Percentiles rank a stretch among this genome's conserved stretches.
phyloP scores from a whole-genome alignment of 1,284 basidiomycete species.

The Laetiporus sulphureus region DNA sequence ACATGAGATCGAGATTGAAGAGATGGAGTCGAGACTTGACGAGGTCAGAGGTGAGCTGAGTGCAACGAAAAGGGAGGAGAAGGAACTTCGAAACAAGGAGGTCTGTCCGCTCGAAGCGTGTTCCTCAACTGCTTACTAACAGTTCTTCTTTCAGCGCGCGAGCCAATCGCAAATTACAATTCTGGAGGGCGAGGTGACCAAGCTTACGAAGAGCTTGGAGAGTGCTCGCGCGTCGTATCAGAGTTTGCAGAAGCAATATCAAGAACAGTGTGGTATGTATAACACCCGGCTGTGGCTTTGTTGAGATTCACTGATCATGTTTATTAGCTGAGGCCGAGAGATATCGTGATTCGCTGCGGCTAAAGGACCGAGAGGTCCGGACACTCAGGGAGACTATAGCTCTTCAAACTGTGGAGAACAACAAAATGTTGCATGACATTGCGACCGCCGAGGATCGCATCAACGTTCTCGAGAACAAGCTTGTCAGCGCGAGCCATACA shows the following conservation, averaged over 20 bases:
- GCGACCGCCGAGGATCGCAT: conserved; percentile 65
- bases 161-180: conserved; percentile 57
- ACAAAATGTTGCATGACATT: conserved; percentile 57
- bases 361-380: conserved; percentile 67
- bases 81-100: conserved; percentile 81
- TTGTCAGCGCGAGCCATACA: conserved; percentile 60
- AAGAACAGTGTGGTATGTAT: conserved; percentile 72
- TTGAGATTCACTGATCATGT: conserved; percentile 19
- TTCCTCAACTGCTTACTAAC: conserved; percentile 1
- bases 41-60: conserved; percentile 69
- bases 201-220: conserved; percentile 66
- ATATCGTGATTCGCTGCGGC: conserved; percentile 65
- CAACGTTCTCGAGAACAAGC: conserved; percentile 57
- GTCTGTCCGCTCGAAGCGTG: conserved; percentile 37
- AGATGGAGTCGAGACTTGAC: conserved; percentile 67
- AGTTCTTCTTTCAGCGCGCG: conserved; percentile 37
- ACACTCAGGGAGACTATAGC: conserved; percentile 51
- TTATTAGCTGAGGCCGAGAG: conserved; percentile 60
- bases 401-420: conserved; percentile 55
- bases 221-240: conserved; percentile 62
- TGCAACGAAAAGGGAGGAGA: conserved; percentile 78
- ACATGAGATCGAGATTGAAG: conserved; percentile 72
- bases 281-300: background rate
- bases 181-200: conserved; percentile 74
- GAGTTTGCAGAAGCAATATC: conserved; percentile 77